Percentiles rank a stretch among this genome's conserved stretches.
These are phyloP conservation scores for Alternaria ethzedia DNA, from an alignment of 2,329 filamentous ascomycete genomes.

Conservation along the genomic window DNA sequence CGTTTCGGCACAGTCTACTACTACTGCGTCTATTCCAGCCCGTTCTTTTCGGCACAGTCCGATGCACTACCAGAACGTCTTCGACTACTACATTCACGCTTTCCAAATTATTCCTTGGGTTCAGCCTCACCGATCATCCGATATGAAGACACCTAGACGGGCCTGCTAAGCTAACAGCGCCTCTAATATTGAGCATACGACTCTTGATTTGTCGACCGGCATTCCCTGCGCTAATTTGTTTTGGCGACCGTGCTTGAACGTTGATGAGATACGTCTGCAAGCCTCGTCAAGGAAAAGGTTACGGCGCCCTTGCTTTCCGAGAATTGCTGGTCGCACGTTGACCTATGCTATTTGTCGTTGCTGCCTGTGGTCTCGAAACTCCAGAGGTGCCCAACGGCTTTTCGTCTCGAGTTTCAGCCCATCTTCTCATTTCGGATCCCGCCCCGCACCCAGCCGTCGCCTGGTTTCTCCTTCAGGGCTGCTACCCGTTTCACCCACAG, in stretches of 20 bases:
- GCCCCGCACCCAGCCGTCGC: constrained; percentile 9
- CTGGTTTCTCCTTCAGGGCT: constrained; percentile 1
- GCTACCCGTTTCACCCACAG: constrained; percentile 2
- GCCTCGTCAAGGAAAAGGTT: constrained; percentile 7
- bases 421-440: constrained; percentile 4
- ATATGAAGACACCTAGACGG: constrained; percentile 7
- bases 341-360: not conserved
- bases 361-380: not conserved
- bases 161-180: constrained; percentile 6
- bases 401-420: constrained; percentile 7
- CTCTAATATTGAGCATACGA: not conserved
- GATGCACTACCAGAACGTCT: not conserved
- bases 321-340: not conserved
- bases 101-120: not conserved
- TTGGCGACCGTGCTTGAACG: constrained; percentile 13
- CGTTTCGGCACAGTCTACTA: not conserved
- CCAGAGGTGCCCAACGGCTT: not conserved
- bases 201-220: constrained; percentile 14
- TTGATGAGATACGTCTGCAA: constrained; percentile 1
- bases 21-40: not conserved
- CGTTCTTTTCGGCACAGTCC: not conserved
- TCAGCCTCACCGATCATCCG: not conserved
- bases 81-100: not conserved
- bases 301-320: constrained; percentile 2
- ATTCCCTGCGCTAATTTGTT: constrained; percentile 14